These are phyloP conservation scores for Metschnikowia reukaufii DNA, from an alignment of 805 yeast genomes.

Conservation along the genomic window DNA sequence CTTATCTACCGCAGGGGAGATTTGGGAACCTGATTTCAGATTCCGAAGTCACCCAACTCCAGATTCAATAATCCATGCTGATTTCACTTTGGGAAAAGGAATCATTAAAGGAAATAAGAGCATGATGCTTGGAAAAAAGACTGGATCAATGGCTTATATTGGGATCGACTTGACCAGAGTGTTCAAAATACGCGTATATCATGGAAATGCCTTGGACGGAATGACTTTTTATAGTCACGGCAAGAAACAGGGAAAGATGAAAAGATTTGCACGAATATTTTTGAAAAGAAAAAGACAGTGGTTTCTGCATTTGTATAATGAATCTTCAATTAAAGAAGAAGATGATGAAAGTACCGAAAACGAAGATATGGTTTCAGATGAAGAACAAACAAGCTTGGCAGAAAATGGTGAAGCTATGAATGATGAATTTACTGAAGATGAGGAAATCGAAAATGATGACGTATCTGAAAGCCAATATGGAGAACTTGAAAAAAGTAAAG, in stretches of 20 bases:
- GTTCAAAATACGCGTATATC: constrained; percentile 59
- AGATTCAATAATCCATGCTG: constrained; percentile 27
- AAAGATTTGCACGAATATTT: constrained; percentile 27
- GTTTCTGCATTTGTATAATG: constrained; percentile 3
- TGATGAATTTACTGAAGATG: no score
- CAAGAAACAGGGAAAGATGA: not conserved
- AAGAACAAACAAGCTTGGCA: no score
- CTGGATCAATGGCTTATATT: constrained; percentile 19
- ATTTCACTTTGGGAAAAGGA: constrained; percentile 46
- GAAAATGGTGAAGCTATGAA: no score
- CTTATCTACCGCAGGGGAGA: constrained; percentile 59
- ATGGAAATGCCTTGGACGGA: constrained; percentile 84
- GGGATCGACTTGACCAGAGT: constrained; percentile 40
- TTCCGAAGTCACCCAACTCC: constrained; percentile 19
- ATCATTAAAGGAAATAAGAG: constrained; percentile 39
- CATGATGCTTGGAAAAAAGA: constrained; percentile 28
- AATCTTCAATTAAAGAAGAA: not conserved
- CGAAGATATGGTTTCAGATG: not conserved
- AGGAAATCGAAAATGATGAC: not conserved
- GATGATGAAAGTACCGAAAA: not conserved
- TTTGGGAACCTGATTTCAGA: constrained; percentile 52
- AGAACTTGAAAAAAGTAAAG: no score
- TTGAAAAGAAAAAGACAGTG: constrained; percentile 44
- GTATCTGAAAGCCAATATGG: not conserved
- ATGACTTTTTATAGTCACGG: constrained; percentile 47